Conservation (phyloP, 2,329 filamentous ascomycete genomes). For the Biscogniauxia mediterranea region DNA sequence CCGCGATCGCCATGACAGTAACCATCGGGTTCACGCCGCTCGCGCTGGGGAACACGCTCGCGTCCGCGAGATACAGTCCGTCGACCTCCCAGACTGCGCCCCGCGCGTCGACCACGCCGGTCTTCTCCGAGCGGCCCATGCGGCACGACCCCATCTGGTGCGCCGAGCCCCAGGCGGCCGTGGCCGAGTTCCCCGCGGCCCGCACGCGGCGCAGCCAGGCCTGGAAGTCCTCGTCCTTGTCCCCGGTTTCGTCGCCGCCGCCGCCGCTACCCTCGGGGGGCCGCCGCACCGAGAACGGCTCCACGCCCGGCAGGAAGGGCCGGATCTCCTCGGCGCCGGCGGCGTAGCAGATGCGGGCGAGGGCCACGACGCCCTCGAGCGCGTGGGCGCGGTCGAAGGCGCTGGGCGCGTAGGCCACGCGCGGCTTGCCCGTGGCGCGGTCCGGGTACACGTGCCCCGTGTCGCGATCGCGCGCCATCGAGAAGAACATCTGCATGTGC, state of each 20-base stretch:
- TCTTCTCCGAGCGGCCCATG: constrained; percentile 57
- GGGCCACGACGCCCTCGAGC: constrained; percentile 67
- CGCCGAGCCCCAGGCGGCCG: constrained; percentile 61
- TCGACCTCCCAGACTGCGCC: constrained; percentile 65
- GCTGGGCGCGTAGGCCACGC: constrained; percentile 69
- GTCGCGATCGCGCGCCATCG: constrained; percentile 73
- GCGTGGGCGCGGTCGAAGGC: constrained; percentile 70
- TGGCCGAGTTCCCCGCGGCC: constrained; percentile 46
- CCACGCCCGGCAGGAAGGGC: constrained; percentile 58
- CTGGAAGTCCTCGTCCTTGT: constrained; percentile 60
- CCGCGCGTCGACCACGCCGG: constrained; percentile 57
- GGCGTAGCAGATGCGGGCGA: constrained; percentile 75
- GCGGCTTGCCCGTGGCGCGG: constrained; percentile 59
- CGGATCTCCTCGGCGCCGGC: constrained; percentile 80
- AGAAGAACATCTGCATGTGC: constrained; percentile 70
- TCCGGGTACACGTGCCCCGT: constrained; percentile 73
- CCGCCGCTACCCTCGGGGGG: constrained; percentile 9
- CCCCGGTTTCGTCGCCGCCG: constrained; percentile 31
- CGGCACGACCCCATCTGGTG: constrained; percentile 80
- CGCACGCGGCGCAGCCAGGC: constrained; percentile 55
- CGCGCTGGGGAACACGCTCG: constrained; percentile 72
- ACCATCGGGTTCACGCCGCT: constrained; percentile 83
- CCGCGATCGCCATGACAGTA: constrained; percentile 68
- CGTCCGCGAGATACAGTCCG: constrained; percentile 68
- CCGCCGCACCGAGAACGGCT: constrained; percentile 54